phyloP scores from a whole-genome alignment of 2,329 filamentous ascomycete species.

The Cyclaneusma minus region DNA sequence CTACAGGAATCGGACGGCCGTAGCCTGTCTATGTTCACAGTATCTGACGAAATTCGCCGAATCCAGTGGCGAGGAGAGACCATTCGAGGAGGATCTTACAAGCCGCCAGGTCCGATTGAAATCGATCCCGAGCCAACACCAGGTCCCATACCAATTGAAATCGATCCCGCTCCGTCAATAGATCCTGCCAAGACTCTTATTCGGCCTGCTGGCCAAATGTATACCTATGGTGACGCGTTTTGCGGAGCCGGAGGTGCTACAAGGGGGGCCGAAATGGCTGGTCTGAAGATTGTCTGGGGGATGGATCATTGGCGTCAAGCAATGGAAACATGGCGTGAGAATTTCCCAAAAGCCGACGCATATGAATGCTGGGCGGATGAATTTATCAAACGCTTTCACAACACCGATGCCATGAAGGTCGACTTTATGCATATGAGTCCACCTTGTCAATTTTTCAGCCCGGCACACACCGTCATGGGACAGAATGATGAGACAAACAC shows the following conservation, averaged over 20 bases:
- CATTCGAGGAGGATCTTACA: conserved; percentile 23
- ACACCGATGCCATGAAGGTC: conserved; percentile 23
- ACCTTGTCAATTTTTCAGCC: conserved; percentile 64
- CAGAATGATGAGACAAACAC: conserved; percentile 53
- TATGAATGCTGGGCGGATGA: conserved; percentile 30
- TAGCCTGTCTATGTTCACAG: conserved; percentile 1
- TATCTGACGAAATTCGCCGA: conserved; percentile 4
- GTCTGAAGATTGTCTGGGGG: conserved; percentile 41
- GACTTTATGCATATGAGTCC: conserved; percentile 64
- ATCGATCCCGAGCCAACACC: background rate
- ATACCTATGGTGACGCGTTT: conserved; percentile 58
- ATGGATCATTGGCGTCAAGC: conserved; percentile 48
- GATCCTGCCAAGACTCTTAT: conserved; percentile 6
- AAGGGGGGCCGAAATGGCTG: conserved; percentile 41
- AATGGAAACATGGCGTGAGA: conserved; percentile 37
- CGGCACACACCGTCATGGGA: conserved; percentile 46
- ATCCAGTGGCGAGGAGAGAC: conserved; percentile 24
- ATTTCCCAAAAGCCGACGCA: conserved; percentile 37
- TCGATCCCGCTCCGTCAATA: conserved; percentile 7
- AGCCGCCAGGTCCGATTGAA: conserved; percentile 17
- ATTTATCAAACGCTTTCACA: conserved; percentile 25
- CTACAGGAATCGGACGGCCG: too few relatives aligned
- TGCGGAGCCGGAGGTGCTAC: conserved; percentile 61
- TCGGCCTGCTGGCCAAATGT: conserved; percentile 26
- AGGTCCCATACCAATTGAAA: background rate